These are phyloP conservation scores for Chalara sp. DNA, from an alignment of 2,329 filamentous ascomycete genomes.

Conservation along the genomic window DNA sequence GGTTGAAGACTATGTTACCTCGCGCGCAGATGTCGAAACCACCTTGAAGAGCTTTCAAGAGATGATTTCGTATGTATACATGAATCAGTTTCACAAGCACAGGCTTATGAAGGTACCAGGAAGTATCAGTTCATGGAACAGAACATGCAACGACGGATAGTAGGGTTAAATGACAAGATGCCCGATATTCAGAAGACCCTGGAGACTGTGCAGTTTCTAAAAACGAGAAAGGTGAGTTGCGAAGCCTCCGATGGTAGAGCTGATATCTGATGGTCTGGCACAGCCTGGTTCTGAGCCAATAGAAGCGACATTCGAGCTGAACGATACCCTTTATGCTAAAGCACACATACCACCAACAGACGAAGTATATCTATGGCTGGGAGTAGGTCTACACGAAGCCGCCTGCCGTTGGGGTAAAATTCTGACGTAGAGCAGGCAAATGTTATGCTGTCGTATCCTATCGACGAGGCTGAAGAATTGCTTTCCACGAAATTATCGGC, in stretches of 20 bases:
- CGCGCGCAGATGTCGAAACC: constrained; percentile 70
- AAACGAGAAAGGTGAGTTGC: constrained; percentile 58
- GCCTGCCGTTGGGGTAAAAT: not conserved
- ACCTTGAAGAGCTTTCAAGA: constrained; percentile 82
- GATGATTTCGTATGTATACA: constrained; percentile 71
- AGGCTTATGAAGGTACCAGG: constrained; percentile 41
- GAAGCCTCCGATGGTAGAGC: too few species aligned
- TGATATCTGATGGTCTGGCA: not conserved
- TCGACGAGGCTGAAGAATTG: constrained; percentile 77
- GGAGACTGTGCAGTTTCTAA: constrained; percentile 82
- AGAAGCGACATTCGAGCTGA: constrained; percentile 91
- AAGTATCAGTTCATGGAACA: constrained; percentile 99
- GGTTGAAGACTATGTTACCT: constrained; percentile 80
- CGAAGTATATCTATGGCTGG: constrained; percentile 97
- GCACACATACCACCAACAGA: constrained; percentile 75
- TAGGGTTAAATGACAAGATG: constrained; percentile 86
- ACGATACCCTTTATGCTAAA: constrained; percentile 90
- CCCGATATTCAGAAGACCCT: constrained; percentile 95
- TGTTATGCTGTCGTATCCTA: constrained; percentile 93
- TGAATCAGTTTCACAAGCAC: not conserved
- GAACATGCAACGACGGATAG: constrained; percentile 78
- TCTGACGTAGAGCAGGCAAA: constrained; percentile 58
- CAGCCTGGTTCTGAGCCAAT: constrained; percentile 54
- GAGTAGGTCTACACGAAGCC: constrained; percentile 43
- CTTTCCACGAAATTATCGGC: constrained; percentile 70